phyloP scores from a whole-genome alignment of 2,329 filamentous ascomycete genomes.

The Cadophora malorum region DNA sequence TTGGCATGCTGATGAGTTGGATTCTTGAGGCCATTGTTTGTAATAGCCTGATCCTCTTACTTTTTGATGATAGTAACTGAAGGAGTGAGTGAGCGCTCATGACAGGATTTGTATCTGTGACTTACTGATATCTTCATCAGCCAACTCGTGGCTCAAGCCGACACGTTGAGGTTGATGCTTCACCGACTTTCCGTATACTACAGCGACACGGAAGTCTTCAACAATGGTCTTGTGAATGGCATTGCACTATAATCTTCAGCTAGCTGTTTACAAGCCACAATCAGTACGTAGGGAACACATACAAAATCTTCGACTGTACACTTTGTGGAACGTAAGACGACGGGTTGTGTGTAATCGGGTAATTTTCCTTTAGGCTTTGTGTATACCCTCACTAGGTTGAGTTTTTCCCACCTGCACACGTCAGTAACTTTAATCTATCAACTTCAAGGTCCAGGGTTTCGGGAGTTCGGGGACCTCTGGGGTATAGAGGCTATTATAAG shows the following conservation, averaged over 20 bases:
- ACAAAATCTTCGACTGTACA: constrained; percentile 98
- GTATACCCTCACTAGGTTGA: constrained; percentile 90
- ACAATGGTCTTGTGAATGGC: constrained; percentile 95
- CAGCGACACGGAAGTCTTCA: constrained; percentile 92
- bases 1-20: constrained; percentile 23
- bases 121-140: constrained; percentile 87
- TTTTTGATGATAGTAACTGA: constrained; percentile 72
- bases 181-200: constrained; percentile 97
- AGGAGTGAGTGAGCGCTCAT: constrained; percentile 26
- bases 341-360: constrained; percentile 90
- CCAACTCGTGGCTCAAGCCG: constrained; percentile 87
- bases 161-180: constrained; percentile 99
- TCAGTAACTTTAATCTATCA: constrained; percentile 30
- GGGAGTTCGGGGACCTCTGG: constrained; percentile 12
- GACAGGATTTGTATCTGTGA: constrained; percentile 1
- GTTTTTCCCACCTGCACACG: constrained; percentile 79
- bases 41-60: constrained; percentile 46
- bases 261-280: constrained; percentile 13
- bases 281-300: constrained; percentile 52
- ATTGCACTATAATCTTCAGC: constrained; percentile 74
- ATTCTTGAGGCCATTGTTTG: not conserved
- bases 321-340: constrained; percentile 81
- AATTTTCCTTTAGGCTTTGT: constrained; percentile 97
- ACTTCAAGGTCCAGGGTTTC: constrained; percentile 13
- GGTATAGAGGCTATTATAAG: constrained; percentile 23